A percentile compares a stretch with the other conserved stretches of the same genome.
phyloP scores from a whole-genome alignment of 148 eudicot genomes.

The Diospyros kaki region DNA sequence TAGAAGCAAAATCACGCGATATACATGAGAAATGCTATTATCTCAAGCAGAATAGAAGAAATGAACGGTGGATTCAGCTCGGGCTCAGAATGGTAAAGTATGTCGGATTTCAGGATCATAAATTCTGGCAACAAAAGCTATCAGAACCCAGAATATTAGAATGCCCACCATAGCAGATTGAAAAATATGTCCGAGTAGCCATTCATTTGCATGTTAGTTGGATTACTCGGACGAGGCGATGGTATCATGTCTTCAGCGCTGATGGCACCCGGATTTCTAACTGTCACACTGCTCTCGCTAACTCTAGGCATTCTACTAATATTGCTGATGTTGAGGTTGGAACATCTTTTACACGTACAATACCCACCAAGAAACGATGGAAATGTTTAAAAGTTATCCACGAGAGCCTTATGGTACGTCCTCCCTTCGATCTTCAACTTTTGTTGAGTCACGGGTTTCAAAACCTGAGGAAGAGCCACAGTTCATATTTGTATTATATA shows the following conservation, averaged over 20 bases:
- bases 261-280: constrained; percentile 15
- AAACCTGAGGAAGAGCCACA: constrained; percentile 38
- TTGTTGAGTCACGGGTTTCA: constrained; percentile 68
- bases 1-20: not conserved
- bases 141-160: constrained; percentile 58
- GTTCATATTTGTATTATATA: not conserved
- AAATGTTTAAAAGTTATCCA: constrained; percentile 47
- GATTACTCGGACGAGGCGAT: constrained; percentile 22
- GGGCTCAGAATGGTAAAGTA: constrained; percentile 28
- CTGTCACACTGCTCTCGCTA: constrained; percentile 16
- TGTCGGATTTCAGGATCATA: constrained; percentile 43
- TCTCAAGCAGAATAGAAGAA: too few relatives aligned
- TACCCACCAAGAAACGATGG: constrained; percentile 75
- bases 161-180: constrained; percentile 63
- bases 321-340: constrained; percentile 21
- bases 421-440: constrained; percentile 66
- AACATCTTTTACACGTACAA: constrained; percentile 64
- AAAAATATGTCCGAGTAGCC: constrained; percentile 34
- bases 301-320: constrained; percentile 10
- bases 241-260: constrained; percentile 22
- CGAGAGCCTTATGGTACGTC: constrained; percentile 44
- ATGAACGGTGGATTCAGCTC: not conserved
- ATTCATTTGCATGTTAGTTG: constrained; percentile 23
- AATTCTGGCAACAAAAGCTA: constrained; percentile 52
- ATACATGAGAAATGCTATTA: not conserved